Base-by-base conservation (phyloP, 495 filamentous ascomycete species). In the Hypoxylon rickii region DNA sequence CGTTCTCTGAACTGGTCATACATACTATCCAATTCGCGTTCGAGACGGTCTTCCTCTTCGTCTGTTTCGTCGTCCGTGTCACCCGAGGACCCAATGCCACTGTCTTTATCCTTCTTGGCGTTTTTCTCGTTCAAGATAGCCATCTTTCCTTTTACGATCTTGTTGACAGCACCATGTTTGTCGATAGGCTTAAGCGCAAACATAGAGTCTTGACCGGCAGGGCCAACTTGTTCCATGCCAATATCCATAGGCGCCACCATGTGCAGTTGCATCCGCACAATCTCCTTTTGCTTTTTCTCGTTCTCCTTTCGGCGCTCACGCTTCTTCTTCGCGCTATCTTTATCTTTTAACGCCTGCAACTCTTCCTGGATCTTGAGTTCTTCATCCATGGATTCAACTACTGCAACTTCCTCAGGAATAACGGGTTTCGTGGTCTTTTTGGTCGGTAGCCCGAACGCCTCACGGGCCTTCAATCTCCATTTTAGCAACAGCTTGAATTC, bases 211-310 rank as follows among this genome's bases (percentile, higher is more conserved):
- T 86, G 83, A 5, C 90, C 92, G 26, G 77, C 72, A 1, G 88
- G 86, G 10, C 89, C 89, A n/a, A 79, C 74, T 68, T 96, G 90
- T 67, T 97, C 93, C 76, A 94, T 86, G 58, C 94, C 94, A 59
- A 98, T 95, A 55, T 98, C 95, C 78, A 89, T 92, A 12, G 94
- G 93, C 1, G 90, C 87, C 12, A 86, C 90, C 95, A 98, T 97
- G 71, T 96, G 84, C 77, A 98, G 83, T 72, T 98, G 95, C 87
- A 97, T 84, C 39, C 94, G 87, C 21, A 92, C 77, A 47, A 96
- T 92, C 50, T 96, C 92, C 69, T 88, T 91, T 58, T 87, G 85
- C 73, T 92, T 96, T 65, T 84, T 85, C 70, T 96, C 92, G 56
- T 97, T 97, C 32, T 92, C 89, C 61, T 81, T 86, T 54, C 90